phyloP scores from a whole-genome alignment of 805 yeast genomes.

The Tetrapisispora fleetii region DNA sequence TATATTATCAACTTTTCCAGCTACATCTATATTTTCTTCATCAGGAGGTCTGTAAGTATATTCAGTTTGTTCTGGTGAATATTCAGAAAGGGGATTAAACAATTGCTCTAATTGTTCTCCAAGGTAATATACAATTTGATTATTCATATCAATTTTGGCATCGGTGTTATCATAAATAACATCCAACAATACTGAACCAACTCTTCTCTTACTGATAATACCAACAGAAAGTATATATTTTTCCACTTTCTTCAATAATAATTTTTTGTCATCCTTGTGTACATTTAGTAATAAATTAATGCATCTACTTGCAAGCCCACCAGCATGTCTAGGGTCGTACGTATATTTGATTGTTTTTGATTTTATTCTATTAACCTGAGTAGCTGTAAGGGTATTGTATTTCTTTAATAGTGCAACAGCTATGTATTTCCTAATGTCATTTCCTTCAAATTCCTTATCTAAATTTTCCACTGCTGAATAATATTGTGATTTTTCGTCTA shows the following conservation, averaged over 20 bases:
- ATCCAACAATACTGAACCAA: slow-evolving; percentile 55
- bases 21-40: background rate
- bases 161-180: slow-evolving; percentile 56
- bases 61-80: slow-evolving; percentile 83
- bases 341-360: slow-evolving; percentile 23
- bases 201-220: slow-evolving; percentile 38
- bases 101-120: slow-evolving; percentile 84
- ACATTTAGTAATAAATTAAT: background rate
- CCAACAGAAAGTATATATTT: slow-evolving; percentile 54
- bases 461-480: slow-evolving; percentile 74
- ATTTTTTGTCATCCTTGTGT: slow-evolving; percentile 41
- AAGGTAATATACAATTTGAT: slow-evolving; percentile 60
- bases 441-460: slow-evolving; percentile 35
- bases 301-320: slow-evolving; percentile 64
- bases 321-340: slow-evolving; percentile 82
- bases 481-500: slow-evolving; percentile 53
- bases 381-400: slow-evolving; percentile 43
- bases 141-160: slow-evolving; percentile 51
- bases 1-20: slow-evolving; percentile 19
- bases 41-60: slow-evolving; percentile 56
- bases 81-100: slow-evolving; percentile 83
- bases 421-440: slow-evolving; percentile 60
- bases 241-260: slow-evolving; percentile 19
- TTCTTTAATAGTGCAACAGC: slow-evolving; percentile 68
- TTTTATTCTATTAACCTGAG: slow-evolving; percentile 7